Evolutionary conservation across 1,284 basidiomycete species (phyloP), one percentile per base, ranked within the genome.

Genomic region (Microbotryum saponariae): DNA sequence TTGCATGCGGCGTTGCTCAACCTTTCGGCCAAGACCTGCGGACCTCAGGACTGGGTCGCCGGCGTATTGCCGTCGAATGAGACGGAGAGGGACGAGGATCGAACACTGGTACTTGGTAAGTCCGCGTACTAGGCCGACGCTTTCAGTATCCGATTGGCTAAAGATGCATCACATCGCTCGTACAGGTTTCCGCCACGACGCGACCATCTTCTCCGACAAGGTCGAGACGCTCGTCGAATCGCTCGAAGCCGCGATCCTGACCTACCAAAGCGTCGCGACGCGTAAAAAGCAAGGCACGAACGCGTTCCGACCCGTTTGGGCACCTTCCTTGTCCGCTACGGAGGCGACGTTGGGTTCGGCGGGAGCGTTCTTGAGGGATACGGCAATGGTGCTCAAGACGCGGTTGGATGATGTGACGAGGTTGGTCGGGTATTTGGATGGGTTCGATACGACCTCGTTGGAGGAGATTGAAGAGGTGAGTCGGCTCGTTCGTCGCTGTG

Each of bases 1-100:
- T 82, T 94, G 62, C 92, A 97, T 73, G 79, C 83, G 4, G 86
- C 90, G 0, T 83, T 94, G 21, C 79, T 94, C 16, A 80, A 81
- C 10, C 78, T 96, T 1, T 85, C 89, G 0, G 85, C 91, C 23
- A 81, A 82, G 66, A 86, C 83, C 70, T 81, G 96, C n/a, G 83
- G 84, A 21, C 78, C 78, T 48, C 79, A 82, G 12, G 79, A 79
- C 54, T 87, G 85, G 81, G 79, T 80, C 27, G 78, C 82, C 29
- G 77, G 76, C 31, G 78, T 91, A 1, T 75, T 80, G 44, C 88
- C 89, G 0, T 80, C 83, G 61, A 86, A 83, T 7, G 89, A 92
- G 53, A 76, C 77, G 0, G 90, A 93, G 73, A 73, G 82, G 16
- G 76, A 81, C 53, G 82, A 83, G 50, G 81, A 82, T 2, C 80